Evolutionary conservation across 2,329 filamentous ascomycete genomes (phyloP).

Genomic region (Trichoderma atroviride): DNA sequence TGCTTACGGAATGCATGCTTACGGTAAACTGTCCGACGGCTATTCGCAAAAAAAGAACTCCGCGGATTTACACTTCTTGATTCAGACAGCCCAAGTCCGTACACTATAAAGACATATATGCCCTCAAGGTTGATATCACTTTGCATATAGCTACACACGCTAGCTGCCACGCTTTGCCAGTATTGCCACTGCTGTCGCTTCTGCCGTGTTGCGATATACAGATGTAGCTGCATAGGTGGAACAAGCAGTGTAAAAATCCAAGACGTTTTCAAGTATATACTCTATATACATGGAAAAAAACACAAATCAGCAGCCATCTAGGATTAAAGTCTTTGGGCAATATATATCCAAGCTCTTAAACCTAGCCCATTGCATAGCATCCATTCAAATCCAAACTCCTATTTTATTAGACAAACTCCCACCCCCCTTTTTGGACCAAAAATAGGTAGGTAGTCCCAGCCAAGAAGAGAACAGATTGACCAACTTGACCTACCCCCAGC

Average conservation of each 20-base stretch:
- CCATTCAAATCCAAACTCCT: background rate
- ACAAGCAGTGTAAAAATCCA: background rate
- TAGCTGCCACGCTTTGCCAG: background rate
- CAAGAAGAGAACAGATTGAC: background rate
- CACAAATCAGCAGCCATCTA: too few species aligned
- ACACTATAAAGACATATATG: background rate
- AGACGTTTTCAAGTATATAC: background rate
- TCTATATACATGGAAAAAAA: too few species aligned
- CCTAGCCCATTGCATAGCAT: too few species aligned
- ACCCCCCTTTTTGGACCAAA: too few species aligned
- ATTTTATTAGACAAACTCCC: background rate
- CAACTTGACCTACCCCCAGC: too few species aligned
- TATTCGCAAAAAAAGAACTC: background rate
- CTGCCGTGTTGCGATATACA: background rate
- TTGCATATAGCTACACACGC: background rate
- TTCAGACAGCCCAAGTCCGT: background rate
- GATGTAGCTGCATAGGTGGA: background rate
- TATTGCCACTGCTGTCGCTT: background rate
- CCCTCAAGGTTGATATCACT: background rate
- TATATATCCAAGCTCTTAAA: background rate
- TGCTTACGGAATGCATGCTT: background rate
- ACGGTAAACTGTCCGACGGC: background rate
- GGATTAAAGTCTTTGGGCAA: background rate
- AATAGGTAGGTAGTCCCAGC: too few species aligned
- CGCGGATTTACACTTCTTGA: background rate